Conservation (phyloP, 163 green algal genomes). For the Scenedesmus sp. region DNA sequence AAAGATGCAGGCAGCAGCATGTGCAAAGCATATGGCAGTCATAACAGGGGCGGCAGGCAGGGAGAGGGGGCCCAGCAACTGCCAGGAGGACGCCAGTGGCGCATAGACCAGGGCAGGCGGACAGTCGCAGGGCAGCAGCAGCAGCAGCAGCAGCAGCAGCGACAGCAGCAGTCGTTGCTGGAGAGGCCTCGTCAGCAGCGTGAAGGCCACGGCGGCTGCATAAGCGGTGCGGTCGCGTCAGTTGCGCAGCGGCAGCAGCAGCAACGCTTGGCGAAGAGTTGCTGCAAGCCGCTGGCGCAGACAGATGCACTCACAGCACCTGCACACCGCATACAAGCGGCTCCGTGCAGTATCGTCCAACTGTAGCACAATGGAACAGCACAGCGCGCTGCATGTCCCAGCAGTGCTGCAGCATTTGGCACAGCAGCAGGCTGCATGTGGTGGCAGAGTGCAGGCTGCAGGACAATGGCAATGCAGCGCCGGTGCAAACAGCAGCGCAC, state of each 20-base stretch:
- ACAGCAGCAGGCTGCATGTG: no score
- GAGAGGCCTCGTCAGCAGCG: not conserved
- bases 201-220: not conserved
- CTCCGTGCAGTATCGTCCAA: not conserved
- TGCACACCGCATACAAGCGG: not conserved
- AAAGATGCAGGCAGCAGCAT: not conserved
- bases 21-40: no score
- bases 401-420: no score
- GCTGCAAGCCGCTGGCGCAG: not conserved
- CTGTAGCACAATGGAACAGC: not conserved
- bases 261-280: not conserved
- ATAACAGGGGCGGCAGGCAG: not conserved
- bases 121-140: not conserved
- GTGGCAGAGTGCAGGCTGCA: no score
- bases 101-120: not conserved
- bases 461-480: no score
- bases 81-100: not conserved
- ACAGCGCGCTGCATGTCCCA: no score
- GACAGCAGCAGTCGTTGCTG: not conserved
- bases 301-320: not conserved
- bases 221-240: not conserved
- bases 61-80: not conserved
- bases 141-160: slow-evolving; percentile 2
- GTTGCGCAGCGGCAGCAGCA: not conserved
- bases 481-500: no score